Evolutionary conservation across 78 protist species (phyloP).

Genomic region (Polysphondylium violaceum): DNA sequence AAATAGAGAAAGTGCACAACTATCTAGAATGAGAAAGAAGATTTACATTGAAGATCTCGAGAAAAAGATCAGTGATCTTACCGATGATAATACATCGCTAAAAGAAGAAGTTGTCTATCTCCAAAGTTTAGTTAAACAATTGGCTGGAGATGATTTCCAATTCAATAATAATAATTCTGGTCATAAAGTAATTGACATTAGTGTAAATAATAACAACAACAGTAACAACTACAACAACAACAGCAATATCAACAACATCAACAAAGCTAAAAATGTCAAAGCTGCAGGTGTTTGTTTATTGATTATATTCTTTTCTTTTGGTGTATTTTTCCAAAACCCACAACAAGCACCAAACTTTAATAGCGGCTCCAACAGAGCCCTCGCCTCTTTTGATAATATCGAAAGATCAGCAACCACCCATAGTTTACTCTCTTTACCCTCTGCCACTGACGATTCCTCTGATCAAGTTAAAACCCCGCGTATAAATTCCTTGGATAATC

Average conservation of each 20-base stretch:
- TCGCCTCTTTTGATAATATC: conserved; percentile 14
- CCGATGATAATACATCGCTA: conserved; percentile 42
- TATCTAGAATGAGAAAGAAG: conserved; percentile 82
- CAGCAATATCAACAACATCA: conserved; percentile 7
- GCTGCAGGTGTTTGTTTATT: conserved; percentile 77
- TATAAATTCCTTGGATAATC: background rate
- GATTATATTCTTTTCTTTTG: conserved; percentile 53
- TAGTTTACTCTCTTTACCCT: background rate
- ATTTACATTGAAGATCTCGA: conserved; percentile 74
- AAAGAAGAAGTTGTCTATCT: conserved; percentile 62
- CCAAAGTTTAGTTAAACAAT: conserved; percentile 65
- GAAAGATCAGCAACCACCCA: background rate
- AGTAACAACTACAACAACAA: conserved; percentile 6
- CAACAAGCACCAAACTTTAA: background rate
- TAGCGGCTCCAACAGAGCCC: conserved; percentile 10
- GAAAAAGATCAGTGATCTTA: conserved; percentile 59
- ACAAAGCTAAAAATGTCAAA: conserved; percentile 43
- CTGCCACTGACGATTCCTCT: background rate
- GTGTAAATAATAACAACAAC: too few species aligned
- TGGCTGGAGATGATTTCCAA: conserved; percentile 34
- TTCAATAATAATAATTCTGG: conserved; percentile 3
- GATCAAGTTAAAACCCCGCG: background rate
- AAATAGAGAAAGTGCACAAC: conserved; percentile 81
- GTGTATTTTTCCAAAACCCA: conserved; percentile 54
- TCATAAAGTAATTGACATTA: conserved; percentile 10